Percentiles rank a stretch among this genome's conserved stretches.
These are phyloP conservation scores for Bothriochloa decipiens DNA, from an alignment of 176 grass and related monocot genomes.

Conservation along the genomic window DNA sequence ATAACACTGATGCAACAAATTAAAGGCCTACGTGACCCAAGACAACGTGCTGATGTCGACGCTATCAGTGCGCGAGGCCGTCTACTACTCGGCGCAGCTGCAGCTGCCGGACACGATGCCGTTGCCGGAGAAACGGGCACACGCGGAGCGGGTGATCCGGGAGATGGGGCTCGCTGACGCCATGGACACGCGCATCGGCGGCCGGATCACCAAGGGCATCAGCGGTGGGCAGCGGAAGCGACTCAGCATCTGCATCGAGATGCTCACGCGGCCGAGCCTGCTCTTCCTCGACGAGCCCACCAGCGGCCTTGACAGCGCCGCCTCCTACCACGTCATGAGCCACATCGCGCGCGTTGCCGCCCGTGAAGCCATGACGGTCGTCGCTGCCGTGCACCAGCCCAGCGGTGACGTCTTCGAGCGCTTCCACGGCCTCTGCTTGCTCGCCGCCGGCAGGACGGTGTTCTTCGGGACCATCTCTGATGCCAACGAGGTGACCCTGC, in stretches of 20 bases:
- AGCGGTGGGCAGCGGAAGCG: slow-evolving; percentile 67
- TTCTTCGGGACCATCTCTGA: slow-evolving; percentile 49
- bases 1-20: background rate
- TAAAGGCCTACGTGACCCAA: slow-evolving; percentile 67
- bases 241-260: slow-evolving; percentile 68
- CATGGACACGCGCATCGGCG: slow-evolving; percentile 61
- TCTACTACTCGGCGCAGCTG: slow-evolving; percentile 67
- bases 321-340: slow-evolving; percentile 61
- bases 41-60: slow-evolving; percentile 72
- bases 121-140: slow-evolving; percentile 37
- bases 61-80: slow-evolving; percentile 58
- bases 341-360: slow-evolving; percentile 38
- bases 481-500: slow-evolving; percentile 33
- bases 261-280: slow-evolving; percentile 55
- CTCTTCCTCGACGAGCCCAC: slow-evolving; percentile 58
- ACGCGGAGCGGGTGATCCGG: slow-evolving; percentile 46
- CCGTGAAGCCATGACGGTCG: slow-evolving; percentile 47
- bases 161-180: slow-evolving; percentile 66
- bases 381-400: slow-evolving; percentile 77
- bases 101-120: slow-evolving; percentile 65
- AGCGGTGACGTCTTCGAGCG: slow-evolving; percentile 60
- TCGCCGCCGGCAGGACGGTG: slow-evolving; percentile 46
- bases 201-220: slow-evolving; percentile 55
- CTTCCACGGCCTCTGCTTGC: slow-evolving; percentile 55
- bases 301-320: slow-evolving; percentile 57